Base-by-base conservation (phyloP, 2,329 filamentous ascomycete genomes). In the Epichloe sp. region DNA sequence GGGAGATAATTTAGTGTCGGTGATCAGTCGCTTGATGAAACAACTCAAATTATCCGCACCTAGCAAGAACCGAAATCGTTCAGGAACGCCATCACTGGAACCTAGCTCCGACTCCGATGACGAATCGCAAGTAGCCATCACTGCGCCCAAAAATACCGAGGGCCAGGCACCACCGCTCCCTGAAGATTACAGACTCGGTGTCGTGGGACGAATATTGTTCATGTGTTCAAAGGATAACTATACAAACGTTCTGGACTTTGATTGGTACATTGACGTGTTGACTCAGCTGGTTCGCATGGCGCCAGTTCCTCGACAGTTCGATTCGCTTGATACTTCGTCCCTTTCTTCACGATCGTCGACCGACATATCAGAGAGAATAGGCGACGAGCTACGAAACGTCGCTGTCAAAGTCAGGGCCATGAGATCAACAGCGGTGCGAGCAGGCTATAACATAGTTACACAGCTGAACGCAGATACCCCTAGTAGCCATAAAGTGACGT, bases 221-320 rank as follows among this genome's bases (percentile, higher is more conserved):
- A 95, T 98, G 81, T 97, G 91, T 65, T 87, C 88, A 8, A 82
- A 83, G 56, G 85, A 90, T 57, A 95, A 89, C 54, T 98, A 97
- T 65, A 78, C 79, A 40, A 88, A 89, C 61, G 75, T 98, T 46
- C 72, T 77, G 49, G 91, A 98, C 63, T 98, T 98, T 65, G 91
- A 96, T 58, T 98, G 93, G 93, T 97, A 97, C 65, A 85, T 97
- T 57, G 87, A 93, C 57, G 80, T 95, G 31, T 71, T 98, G 34
- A 85, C 88, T 5, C 88, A 95, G 63, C 77, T 98, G 14, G 81
- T 96, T 41, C 82, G 84, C 62, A 76, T 87, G 68, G 73, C 83
- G 19, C 85, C 72, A 0, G 59, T 71, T n/a, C 69, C 75, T 45
- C 68, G 71, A 40, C 61, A 62, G 7, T 59, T 61, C 7, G 70